Conservation (phyloP, 345 rosid genomes). For the Eutrema heterophyllum region DNA sequence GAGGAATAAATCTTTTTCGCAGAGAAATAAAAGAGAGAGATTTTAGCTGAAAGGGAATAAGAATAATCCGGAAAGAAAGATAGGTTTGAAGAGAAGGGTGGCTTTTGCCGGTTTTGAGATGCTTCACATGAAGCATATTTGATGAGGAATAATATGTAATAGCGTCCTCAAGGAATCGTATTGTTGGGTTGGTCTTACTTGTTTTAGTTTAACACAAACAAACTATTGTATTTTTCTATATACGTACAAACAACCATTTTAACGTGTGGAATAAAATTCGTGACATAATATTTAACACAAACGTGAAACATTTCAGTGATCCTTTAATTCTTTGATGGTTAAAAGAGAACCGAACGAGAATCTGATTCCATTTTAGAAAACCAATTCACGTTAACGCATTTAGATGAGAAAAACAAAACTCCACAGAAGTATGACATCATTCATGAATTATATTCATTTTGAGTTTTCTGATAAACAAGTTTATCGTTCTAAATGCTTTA, state of each 20-base stretch:
- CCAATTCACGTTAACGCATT: background rate
- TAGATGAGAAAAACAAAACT: background rate
- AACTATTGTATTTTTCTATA: background rate
- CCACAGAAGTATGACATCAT: background rate
- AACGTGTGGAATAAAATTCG: background rate
- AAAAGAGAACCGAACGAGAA: background rate
- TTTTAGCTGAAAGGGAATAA: conserved; percentile 20
- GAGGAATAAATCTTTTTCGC: conserved; percentile 22
- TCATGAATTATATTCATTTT: background rate
- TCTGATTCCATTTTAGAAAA: conserved; percentile 1
- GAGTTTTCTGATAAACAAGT: background rate
- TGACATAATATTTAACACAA: background rate
- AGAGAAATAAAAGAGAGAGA: conserved; percentile 4
- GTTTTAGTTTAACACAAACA: background rate
- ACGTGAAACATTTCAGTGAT: background rate
- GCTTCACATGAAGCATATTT: conserved; percentile 18
- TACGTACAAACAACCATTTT: background rate
- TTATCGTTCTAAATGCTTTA: too few relatives aligned
- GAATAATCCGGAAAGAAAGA: conserved; percentile 18
- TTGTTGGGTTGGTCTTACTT: conserved; percentile 9
- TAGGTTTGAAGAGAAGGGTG: conserved; percentile 2
- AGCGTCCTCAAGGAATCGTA: conserved; percentile 11
- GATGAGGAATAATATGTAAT: conserved; percentile 17
- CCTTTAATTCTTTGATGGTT: background rate
- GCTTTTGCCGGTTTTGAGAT: conserved; percentile 3